Conservation (phyloP, 1,284 basidiomycete genomes). For the Phellopilus nigrolimitatus region DNA sequence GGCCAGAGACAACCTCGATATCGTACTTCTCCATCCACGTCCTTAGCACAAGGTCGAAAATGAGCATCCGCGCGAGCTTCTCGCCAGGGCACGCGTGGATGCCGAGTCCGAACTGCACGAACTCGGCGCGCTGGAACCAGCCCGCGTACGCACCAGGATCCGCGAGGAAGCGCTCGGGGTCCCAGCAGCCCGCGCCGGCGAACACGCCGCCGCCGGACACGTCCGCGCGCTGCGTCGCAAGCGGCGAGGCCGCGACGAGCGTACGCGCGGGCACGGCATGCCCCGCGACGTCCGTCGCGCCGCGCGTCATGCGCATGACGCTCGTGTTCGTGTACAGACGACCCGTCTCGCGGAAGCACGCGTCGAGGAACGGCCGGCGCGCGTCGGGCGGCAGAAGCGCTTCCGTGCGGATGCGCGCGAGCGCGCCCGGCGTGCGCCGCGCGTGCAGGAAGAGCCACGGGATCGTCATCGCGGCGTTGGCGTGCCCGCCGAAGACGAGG, state of each 20-base stretch:
- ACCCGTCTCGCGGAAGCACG: constrained; percentile 17
- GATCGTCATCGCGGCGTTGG: constrained; percentile 16
- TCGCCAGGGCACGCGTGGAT: constrained; percentile 16
- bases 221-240: constrained; percentile 11
- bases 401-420: constrained; percentile 12
- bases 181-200: constrained; percentile 1
- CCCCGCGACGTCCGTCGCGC: background rate
- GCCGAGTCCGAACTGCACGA: constrained; percentile 18
- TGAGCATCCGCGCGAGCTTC: constrained; percentile 12
- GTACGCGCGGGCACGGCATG: constrained; percentile 5
- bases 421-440: constrained; percentile 13
- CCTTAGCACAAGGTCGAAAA: constrained; percentile 12
- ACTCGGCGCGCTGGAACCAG: constrained; percentile 17
- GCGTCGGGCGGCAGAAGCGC: background rate
- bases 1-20: constrained; percentile 13
- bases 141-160: constrained; percentile 11
- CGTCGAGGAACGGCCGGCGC: constrained; percentile 15
- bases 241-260: constrained; percentile 15
- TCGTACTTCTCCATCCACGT: constrained; percentile 18
- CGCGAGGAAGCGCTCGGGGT: constrained; percentile 13
- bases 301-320: constrained; percentile 13
- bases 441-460: constrained; percentile 19
- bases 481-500: constrained; percentile 16
- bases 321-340: constrained; percentile 15
- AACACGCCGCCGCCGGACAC: background rate